Conservation (phyloP, 2,329 filamentous ascomycete species). For the Botrytis tulipae region DNA sequence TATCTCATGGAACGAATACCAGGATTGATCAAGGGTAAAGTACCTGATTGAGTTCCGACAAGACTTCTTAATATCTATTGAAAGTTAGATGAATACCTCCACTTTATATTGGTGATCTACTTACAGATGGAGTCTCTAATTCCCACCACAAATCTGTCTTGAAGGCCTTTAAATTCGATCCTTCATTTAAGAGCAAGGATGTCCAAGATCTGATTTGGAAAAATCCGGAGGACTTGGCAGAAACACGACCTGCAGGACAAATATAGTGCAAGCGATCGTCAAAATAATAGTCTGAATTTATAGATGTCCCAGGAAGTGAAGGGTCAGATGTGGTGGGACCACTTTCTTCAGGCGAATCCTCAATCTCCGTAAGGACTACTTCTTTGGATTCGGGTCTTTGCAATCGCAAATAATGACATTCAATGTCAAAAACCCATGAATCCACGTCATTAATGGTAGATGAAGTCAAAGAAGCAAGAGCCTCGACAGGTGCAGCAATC, state of each 20-base stretch:
- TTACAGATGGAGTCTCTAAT: constrained; percentile 50
- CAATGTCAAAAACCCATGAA: constrained; percentile 62
- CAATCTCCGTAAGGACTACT: not conserved
- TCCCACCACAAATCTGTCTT: constrained; percentile 67
- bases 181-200: constrained; percentile 68
- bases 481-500: constrained; percentile 59
- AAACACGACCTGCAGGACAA: not conserved
- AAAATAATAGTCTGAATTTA: not conserved
- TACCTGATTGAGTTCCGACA: constrained; percentile 41
- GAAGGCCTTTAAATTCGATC: constrained; percentile 68
- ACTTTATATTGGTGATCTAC: constrained; percentile 15
- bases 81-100: constrained; percentile 16
- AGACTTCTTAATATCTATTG: constrained; percentile 55
- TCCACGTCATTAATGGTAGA: constrained; percentile 56
- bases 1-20: constrained; percentile 55
- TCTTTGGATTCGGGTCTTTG: constrained; percentile 25
- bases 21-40: constrained; percentile 40
- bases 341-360: not conserved
- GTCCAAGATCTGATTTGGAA: constrained; percentile 53
- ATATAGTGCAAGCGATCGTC: constrained; percentile 5
- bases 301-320: not conserved
- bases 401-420: constrained; percentile 58
- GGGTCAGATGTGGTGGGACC: not conserved
- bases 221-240: constrained; percentile 19
- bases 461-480: constrained; percentile 60